These are phyloP conservation scores for Chlamydomonas sp. DNA, from an alignment of 139 green algal genomes.

Conservation along the genomic window DNA sequence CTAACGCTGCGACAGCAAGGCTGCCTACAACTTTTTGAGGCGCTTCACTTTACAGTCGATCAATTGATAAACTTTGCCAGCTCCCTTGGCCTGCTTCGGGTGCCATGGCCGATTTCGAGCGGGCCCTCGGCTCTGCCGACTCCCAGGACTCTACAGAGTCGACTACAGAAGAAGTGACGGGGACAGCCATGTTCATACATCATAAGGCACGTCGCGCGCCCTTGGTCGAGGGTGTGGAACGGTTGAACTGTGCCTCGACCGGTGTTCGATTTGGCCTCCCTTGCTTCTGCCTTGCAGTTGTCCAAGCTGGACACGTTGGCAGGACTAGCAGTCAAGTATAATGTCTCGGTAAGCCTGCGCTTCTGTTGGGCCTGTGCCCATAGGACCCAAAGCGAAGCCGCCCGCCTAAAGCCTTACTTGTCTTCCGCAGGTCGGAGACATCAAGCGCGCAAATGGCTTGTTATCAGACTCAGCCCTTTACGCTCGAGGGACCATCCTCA, in stretches of 20 bases:
- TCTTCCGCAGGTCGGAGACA: slow-evolving; percentile 80
- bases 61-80: no score
- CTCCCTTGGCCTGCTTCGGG: no score
- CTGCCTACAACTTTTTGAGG: no score
- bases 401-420: neutral
- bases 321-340: slow-evolving; percentile 85
- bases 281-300: slow-evolving; percentile 60
- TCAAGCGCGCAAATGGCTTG: slow-evolving; percentile 88
- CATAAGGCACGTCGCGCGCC: no score
- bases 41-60: no score
- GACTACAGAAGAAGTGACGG: no score
- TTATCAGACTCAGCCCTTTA: slow-evolving; percentile 86
- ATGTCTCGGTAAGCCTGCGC: slow-evolving; percentile 70
- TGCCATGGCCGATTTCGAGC: no score
- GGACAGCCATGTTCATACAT: no score
- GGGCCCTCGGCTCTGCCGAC: no score
- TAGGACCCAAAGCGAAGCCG: neutral
- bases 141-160: no score
- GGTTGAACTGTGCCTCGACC: neutral
- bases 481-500: slow-evolving; percentile 74
- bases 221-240: neutral
- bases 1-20: no score
- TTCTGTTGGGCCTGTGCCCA: no score
- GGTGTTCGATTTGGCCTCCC: neutral
- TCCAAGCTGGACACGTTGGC: slow-evolving; percentile 86